A percentile compares a stretch with the other conserved stretches of the same genome.
Evolutionary conservation across 805 yeast genomes (phyloP).

Genomic region (Lachancea kluyveri): DNA sequence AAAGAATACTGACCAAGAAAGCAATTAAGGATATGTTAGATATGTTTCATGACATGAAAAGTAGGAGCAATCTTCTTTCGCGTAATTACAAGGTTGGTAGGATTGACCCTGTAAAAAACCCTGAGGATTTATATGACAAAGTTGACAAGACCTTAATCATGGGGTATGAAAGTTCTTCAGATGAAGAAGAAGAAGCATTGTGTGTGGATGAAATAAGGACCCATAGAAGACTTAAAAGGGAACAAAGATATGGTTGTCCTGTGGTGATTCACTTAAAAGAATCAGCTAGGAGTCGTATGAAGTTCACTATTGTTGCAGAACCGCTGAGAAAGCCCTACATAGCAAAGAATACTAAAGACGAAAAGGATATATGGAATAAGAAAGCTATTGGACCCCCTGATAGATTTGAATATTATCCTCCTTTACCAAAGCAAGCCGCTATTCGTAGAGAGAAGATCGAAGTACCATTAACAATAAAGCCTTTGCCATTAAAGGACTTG

Average conservation of each 20-base stretch:
- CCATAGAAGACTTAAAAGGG: slow-evolving; percentile 13
- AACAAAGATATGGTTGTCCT: slow-evolving; percentile 18
- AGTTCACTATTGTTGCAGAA: slow-evolving; percentile 25
- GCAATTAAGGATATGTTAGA: slow-evolving; percentile 36
- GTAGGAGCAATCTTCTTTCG: slow-evolving; percentile 13
- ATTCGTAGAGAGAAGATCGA: no score
- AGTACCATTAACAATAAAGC: no score
- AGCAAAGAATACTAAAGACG: slow-evolving; percentile 16
- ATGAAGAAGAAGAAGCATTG: slow-evolving; percentile 26
- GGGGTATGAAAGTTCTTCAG: slow-evolving; percentile 27
- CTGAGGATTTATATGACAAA: slow-evolving; percentile 16
- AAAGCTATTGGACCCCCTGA: slow-evolving; percentile 3
- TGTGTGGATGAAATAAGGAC: slow-evolving; percentile 14
- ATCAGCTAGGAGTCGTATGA: slow-evolving; percentile 5
- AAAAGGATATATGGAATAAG: slow-evolving; percentile 16
- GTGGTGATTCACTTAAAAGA: slow-evolving; percentile 18
- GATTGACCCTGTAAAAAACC: slow-evolving; percentile 15
- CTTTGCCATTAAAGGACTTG: no score
- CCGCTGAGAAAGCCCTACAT: slow-evolving; percentile 26
- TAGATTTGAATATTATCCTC: slow-evolving; percentile 11
- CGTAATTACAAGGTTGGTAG: slow-evolving; percentile 13
- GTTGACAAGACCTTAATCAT: slow-evolving; percentile 17
- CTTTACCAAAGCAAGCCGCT: slow-evolving; percentile 19
- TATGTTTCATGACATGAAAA: slow-evolving; percentile 23
- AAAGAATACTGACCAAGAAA: slow-evolving; percentile 44